Evolutionary conservation across 1,284 basidiomycete genomes (phyloP).

Genomic region (Tilletia setariae): DNA sequence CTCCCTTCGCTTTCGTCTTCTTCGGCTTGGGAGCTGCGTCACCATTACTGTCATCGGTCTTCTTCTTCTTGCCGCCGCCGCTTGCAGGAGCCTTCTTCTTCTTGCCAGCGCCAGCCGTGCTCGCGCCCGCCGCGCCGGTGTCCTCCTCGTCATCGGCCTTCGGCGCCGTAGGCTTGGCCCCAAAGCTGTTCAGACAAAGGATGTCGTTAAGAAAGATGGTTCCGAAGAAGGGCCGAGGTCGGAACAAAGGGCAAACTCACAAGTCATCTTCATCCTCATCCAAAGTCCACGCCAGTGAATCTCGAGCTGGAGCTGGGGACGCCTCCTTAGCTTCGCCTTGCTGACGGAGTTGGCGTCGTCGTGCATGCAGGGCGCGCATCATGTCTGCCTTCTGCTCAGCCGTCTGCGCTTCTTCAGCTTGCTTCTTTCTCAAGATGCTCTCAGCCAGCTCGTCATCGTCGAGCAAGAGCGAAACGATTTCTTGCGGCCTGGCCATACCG

Average conservation of each 20-base stretch:
- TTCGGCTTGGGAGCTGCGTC: constrained; percentile 4
- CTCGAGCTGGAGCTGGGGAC: neutral
- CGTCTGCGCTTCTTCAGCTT: constrained; percentile 50
- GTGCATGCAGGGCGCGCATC: constrained; percentile 47
- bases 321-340: constrained; percentile 29
- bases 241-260: constrained; percentile 19
- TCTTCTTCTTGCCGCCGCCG: constrained; percentile 4
- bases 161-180: constrained; percentile 19
- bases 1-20: neutral
- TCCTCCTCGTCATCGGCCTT: constrained; percentile 16
- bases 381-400: constrained; percentile 50
- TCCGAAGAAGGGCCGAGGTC: too few relatives aligned
- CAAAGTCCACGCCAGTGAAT: constrained; percentile 39
- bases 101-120: constrained; percentile 4
- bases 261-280: constrained; percentile 55
- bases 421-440: constrained; percentile 52
- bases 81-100: constrained; percentile 12
- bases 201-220: neutral
- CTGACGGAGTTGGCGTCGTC: constrained; percentile 40
- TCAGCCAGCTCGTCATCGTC: constrained; percentile 74
- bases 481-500: constrained; percentile 82
- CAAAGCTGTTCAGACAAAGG: constrained; percentile 15
- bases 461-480: constrained; percentile 90
- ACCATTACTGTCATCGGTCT: neutral
- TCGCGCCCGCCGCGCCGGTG: neutral